Percentiles rank a stretch among this genome's conserved stretches.
These are phyloP conservation scores for Talaromyces sp. DNA, from an alignment of 2,329 filamentous ascomycete species.

Conservation along the genomic window DNA sequence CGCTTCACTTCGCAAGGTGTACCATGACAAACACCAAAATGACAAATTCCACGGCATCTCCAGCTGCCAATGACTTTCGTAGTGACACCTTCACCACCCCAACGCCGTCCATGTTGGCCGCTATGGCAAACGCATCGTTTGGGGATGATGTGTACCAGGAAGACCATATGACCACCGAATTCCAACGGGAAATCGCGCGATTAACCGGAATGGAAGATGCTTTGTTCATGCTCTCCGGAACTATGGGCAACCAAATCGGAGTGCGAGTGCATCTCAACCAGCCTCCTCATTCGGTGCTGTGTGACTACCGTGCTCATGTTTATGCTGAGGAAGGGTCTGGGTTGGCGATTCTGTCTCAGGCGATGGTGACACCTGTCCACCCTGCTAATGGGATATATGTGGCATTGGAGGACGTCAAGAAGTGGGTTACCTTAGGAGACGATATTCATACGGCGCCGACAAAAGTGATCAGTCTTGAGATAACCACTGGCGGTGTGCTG, in stretches of 20 bases:
- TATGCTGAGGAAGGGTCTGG: slow-evolving; percentile 7
- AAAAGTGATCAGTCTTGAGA: slow-evolving; percentile 51
- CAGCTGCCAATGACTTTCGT: slow-evolving; percentile 9
- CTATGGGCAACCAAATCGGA: slow-evolving; percentile 7
- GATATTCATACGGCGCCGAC: slow-evolving; percentile 74
- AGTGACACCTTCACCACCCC: slow-evolving; percentile 10
- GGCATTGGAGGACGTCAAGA: slow-evolving; percentile 51
- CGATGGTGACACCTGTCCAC: slow-evolving; percentile 6
- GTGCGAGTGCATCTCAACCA: slow-evolving; percentile 4
- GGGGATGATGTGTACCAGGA: slow-evolving; percentile 10
- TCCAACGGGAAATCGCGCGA: slow-evolving; percentile 5
- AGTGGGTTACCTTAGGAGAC: slow-evolving; percentile 55
- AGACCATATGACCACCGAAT: slow-evolving; percentile 4
- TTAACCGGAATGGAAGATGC: slow-evolving; percentile 7
- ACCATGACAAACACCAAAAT: not conserved
- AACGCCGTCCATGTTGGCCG: slow-evolving; percentile 8
- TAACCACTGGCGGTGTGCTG: slow-evolving; percentile 10
- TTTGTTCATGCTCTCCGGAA: slow-evolving; percentile 5
- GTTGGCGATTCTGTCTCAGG: slow-evolving; percentile 6
- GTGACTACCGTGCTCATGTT: slow-evolving; percentile 6
- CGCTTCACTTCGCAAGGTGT: not conserved
- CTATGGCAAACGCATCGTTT: slow-evolving; percentile 5
- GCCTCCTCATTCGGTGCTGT: slow-evolving; percentile 5
- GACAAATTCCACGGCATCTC: not conserved
- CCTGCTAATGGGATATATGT: slow-evolving; percentile 10